Evolutionary conservation across 2,329 filamentous ascomycete species (phyloP).

Genomic region (Microdochium nivale): DNA sequence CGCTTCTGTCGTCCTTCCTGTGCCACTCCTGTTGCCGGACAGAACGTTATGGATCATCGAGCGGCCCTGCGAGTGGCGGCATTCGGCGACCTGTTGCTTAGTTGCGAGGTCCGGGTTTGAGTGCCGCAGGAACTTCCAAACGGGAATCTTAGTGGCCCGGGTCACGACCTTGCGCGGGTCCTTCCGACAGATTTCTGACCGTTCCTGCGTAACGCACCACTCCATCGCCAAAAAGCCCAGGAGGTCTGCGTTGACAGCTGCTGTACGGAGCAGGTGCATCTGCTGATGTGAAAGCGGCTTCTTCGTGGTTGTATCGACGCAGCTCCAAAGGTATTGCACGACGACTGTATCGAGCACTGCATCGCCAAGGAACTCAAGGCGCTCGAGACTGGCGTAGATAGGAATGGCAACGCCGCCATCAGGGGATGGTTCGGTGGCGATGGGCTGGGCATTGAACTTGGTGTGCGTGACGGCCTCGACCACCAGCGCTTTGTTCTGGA

Average conservation of each 20-base stretch:
- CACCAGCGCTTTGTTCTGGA: slow-evolving; percentile 59
- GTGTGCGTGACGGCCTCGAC: slow-evolving; percentile 75
- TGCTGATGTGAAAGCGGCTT: slow-evolving; percentile 36
- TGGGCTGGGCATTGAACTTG: slow-evolving; percentile 32
- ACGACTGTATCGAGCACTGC: slow-evolving; percentile 74
- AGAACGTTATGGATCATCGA: slow-evolving; percentile 42
- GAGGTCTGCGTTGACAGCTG: slow-evolving; percentile 72
- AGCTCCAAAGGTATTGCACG: slow-evolving; percentile 48
- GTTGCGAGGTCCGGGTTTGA: slow-evolving; percentile 35
- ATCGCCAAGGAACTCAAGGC: slow-evolving; percentile 84
- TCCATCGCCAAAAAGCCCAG: slow-evolving; percentile 70
- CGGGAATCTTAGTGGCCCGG: slow-evolving; percentile 25
- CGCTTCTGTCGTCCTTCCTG: neutral
- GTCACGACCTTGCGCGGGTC: slow-evolving; percentile 14
- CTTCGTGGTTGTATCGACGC: slow-evolving; percentile 6
- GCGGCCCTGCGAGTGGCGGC: slow-evolving; percentile 39
- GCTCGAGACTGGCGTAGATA: slow-evolving; percentile 45
- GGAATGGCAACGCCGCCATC: slow-evolving; percentile 17
- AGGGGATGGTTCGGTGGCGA: slow-evolving; percentile 5
- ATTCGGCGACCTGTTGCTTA: slow-evolving; percentile 32
- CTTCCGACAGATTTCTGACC: slow-evolving; percentile 12
- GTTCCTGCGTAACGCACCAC: slow-evolving; percentile 26
- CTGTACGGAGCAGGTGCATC: slow-evolving; percentile 72
- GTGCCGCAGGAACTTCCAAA: slow-evolving; percentile 67
- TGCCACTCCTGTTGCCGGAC: slow-evolving; percentile 19